Percentiles rank a stretch among this genome's conserved stretches.
Evolutionary conservation across 768 basidiomycete genomes (phyloP).

Genomic region (Omphalotus guepiniiformis): DNA sequence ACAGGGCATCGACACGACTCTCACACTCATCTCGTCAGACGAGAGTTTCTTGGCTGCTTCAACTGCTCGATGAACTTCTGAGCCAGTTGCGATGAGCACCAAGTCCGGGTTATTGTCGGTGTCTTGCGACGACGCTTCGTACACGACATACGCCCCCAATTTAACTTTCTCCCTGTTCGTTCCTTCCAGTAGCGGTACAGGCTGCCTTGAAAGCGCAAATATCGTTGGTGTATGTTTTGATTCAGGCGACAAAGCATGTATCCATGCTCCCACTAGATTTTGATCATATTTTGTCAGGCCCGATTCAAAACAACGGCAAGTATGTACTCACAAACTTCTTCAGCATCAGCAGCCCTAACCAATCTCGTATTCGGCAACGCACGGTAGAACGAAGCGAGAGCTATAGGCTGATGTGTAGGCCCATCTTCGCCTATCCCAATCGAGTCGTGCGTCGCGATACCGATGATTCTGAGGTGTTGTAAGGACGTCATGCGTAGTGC

Average conservation of each 20-base stretch:
- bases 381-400: conserved; percentile 12
- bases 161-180: conserved; percentile 9
- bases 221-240: too few relatives aligned
- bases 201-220: too few relatives aligned
- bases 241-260: conserved; percentile 9
- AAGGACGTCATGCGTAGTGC: conserved; percentile 10
- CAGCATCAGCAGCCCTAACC: conserved; percentile 11
- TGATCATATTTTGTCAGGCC: not conserved
- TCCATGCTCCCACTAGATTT: conserved; percentile 13
- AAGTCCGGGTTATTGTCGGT: conserved; percentile 5
- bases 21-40: conserved; percentile 3
- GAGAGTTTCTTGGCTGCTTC: conserved; percentile 4
- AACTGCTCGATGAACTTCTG: conserved; percentile 9
- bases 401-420: conserved; percentile 15
- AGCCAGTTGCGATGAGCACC: conserved; percentile 11
- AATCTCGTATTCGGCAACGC: conserved; percentile 12
- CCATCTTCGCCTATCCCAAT: conserved; percentile 15
- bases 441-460: conserved; percentile 11
- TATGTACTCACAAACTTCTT: conserved; percentile 10
- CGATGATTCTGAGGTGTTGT: too few relatives aligned
- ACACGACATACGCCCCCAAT: conserved; percentile 11
- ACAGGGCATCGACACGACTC: conserved; percentile 14
- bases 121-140: conserved; percentile 3
- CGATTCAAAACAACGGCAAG: not conserved
- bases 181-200: conserved; percentile 12